Evolutionary conservation across 2,329 filamentous ascomycete species (phyloP).

Genomic region (Ophiognomonia clavigignenti-juglandacearum): DNA sequence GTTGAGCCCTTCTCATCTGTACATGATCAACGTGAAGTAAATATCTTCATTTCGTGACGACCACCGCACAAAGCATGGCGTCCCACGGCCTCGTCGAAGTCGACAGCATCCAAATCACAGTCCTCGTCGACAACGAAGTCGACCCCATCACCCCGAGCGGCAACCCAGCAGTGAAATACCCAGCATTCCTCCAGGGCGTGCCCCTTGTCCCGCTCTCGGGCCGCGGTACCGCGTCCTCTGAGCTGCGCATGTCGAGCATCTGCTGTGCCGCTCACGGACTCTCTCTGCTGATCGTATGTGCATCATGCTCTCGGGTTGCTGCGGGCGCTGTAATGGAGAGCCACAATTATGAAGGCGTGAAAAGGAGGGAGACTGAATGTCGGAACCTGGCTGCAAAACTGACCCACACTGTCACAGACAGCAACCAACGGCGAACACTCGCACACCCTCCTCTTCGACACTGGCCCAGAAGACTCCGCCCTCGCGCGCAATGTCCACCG

Average conservation of each 20-base stretch:
- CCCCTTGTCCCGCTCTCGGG: slow-evolving; percentile 31
- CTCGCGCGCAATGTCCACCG: slow-evolving; percentile 46
- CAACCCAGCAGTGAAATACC: slow-evolving; percentile 35
- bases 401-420: slow-evolving; percentile 27
- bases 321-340: too few species aligned
- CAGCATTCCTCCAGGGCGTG: slow-evolving; percentile 37
- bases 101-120: slow-evolving; percentile 36
- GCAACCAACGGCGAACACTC: slow-evolving; percentile 37
- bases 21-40: too few species aligned
- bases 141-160: slow-evolving; percentile 45
- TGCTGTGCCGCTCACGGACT: slow-evolving; percentile 51
- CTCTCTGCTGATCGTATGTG: slow-evolving; percentile 45
- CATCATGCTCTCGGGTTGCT: background rate
- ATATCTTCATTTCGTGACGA: too few species aligned
- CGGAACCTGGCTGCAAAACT: too few species aligned
- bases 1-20: too few species aligned
- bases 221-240: slow-evolving; percentile 36
- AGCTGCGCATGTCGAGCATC: slow-evolving; percentile 44
- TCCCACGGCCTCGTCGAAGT: slow-evolving; percentile 20
- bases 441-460: slow-evolving; percentile 47
- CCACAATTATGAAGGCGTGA: too few species aligned
- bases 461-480: slow-evolving; percentile 45
- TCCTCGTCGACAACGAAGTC: slow-evolving; percentile 51
- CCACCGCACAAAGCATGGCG: slow-evolving; percentile 9
- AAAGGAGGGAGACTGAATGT: too few species aligned